Evolutionary conservation across 805 yeast species (phyloP), one percentile per base, ranked within the genome.

Genomic region (Metschnikowia picachoensis): DNA sequence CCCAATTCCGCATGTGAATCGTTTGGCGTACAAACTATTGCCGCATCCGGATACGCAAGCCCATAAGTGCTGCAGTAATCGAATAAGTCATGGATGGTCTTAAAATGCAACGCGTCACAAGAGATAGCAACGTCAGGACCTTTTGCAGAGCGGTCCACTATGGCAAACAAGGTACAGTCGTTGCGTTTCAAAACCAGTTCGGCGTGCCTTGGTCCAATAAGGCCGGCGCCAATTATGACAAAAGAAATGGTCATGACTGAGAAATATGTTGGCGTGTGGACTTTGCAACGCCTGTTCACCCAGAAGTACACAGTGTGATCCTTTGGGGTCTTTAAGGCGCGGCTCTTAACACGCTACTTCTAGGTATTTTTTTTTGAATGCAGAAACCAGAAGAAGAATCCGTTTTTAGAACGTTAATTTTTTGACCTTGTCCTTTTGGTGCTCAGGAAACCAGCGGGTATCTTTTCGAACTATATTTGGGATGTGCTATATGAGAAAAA

Each of bases 1-100:
- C 67, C 64, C 32, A 70, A 55, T 12, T 57, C 51, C 14, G 70
- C 60, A 51, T 71, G 76, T 5, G 74, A 67, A 43, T 68, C 69
- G 50, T 70, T 71, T 4, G 75, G 76, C 6, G 75, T 70, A 14
- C 70, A 67, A 25, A 71, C 59, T 13, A 71, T 65, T 17, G 74
- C 76, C 1, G 68, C 76, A 39, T 66, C 63, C 1, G 76, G 76
- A 28, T 56, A 61, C 3, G 46, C 43, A n/a, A 60, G 35, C 25
- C 37, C 41, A 17, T 47, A 43, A 12, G 39, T 32, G 27, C 53
- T 51, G 41, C 64, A 60, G 47, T 44, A 57, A 9, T 16, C 35
- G 17, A 59, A 37, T 56, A 60, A 42, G n/a, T 55, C 56, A 17
- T 51, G 48, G 20, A 61, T 50, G 5, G 58, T 51, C 12, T 43